A percentile compares a stretch with the other conserved stretches of the same genome.
phyloP scores from a whole-genome alignment of 2,329 filamentous ascomycete species.

The Stachybotrys echinatus region DNA sequence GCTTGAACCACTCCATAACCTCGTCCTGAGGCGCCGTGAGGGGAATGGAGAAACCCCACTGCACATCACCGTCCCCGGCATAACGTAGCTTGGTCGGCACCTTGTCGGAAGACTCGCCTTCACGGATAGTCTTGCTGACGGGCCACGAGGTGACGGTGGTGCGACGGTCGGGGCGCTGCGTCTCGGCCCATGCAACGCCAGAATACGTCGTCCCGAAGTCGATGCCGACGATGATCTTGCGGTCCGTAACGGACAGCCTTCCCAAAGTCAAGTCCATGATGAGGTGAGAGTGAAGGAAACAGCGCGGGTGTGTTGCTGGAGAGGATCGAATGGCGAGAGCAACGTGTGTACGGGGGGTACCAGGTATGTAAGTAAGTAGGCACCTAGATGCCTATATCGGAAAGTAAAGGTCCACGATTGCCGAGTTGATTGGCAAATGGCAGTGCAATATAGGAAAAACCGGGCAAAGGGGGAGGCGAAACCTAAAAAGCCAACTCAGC shows the following conservation, averaged over 20 bases:
- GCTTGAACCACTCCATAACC: conserved; percentile 42
- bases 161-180: conserved; percentile 28
- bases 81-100: conserved; percentile 42
- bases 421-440: too few species aligned
- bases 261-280: conserved; percentile 27
- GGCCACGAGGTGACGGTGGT: conserved; percentile 37
- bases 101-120: conserved; percentile 26
- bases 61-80: conserved; percentile 19
- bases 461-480: too few species aligned
- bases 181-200: conserved; percentile 43
- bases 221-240: conserved; percentile 42
- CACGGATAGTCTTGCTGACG: conserved; percentile 25
- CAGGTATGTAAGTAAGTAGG: too few species aligned
- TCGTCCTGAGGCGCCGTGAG: conserved; percentile 29
- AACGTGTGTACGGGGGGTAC: too few species aligned
- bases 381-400: too few species aligned
- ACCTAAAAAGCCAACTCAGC: too few species aligned
- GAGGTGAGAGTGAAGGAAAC: neutral
- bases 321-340: neutral
- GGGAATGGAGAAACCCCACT: conserved; percentile 43
- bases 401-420: too few species aligned
- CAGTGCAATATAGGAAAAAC: too few species aligned
- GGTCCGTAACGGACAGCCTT: conserved; percentile 24
- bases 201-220: conserved; percentile 52
- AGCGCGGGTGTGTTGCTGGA: neutral